Evolutionary conservation across 768 basidiomycete species (phyloP).

Genomic region (Mycena kentingensis): DNA sequence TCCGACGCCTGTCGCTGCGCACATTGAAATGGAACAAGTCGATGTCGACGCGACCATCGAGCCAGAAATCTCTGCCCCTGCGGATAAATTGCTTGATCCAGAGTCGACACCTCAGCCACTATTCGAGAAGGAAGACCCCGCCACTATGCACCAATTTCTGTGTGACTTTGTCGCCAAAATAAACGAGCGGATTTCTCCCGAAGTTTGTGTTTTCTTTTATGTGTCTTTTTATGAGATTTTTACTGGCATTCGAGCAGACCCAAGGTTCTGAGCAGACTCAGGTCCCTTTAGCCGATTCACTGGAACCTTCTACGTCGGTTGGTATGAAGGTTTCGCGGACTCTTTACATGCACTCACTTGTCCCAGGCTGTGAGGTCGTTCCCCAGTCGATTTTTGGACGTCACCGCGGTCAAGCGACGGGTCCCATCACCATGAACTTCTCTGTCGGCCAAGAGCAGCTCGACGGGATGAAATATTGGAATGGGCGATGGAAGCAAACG

Average conservation of each 20-base stretch:
- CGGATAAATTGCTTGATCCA: too few species aligned
- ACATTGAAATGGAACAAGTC: neutral
- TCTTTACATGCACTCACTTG: too few species aligned
- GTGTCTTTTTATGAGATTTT: neutral
- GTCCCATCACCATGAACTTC: conserved; percentile 27
- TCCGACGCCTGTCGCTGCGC: too few species aligned
- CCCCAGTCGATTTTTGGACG: conserved; percentile 22
- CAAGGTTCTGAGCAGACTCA: neutral
- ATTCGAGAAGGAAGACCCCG: too few species aligned
- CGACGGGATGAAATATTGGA: conserved; percentile 34
- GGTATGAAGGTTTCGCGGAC: too few species aligned
- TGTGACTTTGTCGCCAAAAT: neutral
- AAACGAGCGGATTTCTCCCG: neutral
- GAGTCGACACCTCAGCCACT: neutral
- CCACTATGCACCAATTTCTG: neutral
- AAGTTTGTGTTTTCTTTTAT: neutral
- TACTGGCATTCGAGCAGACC: neutral
- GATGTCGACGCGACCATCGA: too few species aligned
- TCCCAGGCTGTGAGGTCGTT: neutral
- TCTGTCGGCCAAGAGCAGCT: conserved; percentile 26
- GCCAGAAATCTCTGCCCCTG: too few species aligned
- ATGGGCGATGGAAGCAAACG: conserved; percentile 34
- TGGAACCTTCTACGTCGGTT: too few species aligned
- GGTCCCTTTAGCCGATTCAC: neutral
- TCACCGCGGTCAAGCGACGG: conserved; percentile 26